Evolutionary conservation across 2,329 filamentous ascomycete genomes (phyloP).

Genomic region (Fusarium mangiferae): DNA sequence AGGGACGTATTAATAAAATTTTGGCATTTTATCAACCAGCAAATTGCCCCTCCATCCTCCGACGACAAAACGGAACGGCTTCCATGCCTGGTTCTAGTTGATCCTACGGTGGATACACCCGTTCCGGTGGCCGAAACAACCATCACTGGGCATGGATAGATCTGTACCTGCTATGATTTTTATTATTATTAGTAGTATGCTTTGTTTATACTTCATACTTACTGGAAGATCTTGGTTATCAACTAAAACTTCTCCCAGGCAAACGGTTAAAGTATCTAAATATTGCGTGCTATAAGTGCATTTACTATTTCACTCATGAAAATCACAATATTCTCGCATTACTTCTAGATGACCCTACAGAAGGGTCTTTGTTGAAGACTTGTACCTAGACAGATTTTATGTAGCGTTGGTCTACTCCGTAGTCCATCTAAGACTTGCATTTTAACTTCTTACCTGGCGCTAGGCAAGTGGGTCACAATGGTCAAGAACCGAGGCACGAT

Average conservation of each 20-base stretch:
- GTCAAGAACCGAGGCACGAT: slow-evolving; percentile 33
- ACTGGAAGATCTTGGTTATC: too few relatives aligned
- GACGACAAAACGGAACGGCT: slow-evolving; percentile 4
- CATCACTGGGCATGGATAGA: background rate
- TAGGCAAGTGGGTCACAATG: slow-evolving; percentile 20
- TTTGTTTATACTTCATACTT: background rate
- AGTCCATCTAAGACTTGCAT: background rate
- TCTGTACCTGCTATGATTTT: background rate
- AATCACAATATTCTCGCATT: background rate
- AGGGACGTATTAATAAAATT: slow-evolving; percentile 19
- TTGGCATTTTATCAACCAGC: slow-evolving; percentile 18
- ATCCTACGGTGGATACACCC: slow-evolving; percentile 5
- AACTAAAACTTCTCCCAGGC: too few relatives aligned
- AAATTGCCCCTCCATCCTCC: slow-evolving; percentile 13
- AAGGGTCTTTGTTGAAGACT: background rate
- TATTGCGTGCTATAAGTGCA: background rate
- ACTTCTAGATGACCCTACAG: background rate
- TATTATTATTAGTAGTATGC: background rate
- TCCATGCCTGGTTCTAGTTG: background rate
- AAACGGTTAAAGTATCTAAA: background rate
- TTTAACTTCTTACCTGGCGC: slow-evolving; percentile 15
- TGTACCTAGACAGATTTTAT: background rate
- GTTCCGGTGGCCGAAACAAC: slow-evolving; percentile 6
- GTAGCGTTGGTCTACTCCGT: background rate
- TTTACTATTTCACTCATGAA: background rate